phyloP scores from a whole-genome alignment of 805 yeast genomes.

The Starmerella stellata region DNA sequence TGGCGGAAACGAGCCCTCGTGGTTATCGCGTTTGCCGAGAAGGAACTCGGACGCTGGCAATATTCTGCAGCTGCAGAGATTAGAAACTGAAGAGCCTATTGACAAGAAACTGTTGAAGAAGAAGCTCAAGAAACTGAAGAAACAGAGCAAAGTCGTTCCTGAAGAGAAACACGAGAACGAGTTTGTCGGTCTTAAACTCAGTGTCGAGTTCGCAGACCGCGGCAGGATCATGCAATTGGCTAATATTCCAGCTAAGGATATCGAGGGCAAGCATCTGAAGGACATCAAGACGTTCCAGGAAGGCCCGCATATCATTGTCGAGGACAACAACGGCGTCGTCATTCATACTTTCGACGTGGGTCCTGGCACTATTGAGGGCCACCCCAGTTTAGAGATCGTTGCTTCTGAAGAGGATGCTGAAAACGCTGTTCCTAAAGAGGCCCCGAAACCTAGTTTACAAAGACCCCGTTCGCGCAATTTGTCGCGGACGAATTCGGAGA shows the following conservation, averaged over 20 bases:
- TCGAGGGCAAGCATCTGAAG: conserved; percentile 16
- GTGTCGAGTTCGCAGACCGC: conserved; percentile 9
- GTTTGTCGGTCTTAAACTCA: conserved; percentile 9
- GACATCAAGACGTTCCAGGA: conserved; percentile 40
- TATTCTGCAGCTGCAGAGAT: conserved; percentile 62
- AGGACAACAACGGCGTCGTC: conserved; percentile 71
- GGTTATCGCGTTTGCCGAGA: conserved; percentile 72
- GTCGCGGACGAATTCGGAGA: conserved; percentile 2
- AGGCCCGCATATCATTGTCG: conserved; percentile 53
- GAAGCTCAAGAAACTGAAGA: not conserved
- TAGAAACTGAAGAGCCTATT: conserved; percentile 43
- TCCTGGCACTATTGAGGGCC: conserved; percentile 8
- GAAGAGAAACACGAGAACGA: not conserved
- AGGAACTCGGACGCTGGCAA: conserved; percentile 42
- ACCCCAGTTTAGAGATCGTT: conserved; percentile 10
- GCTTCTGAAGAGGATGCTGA: conserved; percentile 9
- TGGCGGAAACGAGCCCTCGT: conserved; percentile 42
- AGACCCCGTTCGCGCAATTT: conserved; percentile 10
- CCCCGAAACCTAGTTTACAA: not conserved
- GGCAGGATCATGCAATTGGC: conserved; percentile 12
- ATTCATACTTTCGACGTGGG: conserved; percentile 32
- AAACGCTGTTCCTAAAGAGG: conserved; percentile 6
- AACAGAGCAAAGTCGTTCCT: not conserved
- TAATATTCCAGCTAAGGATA: conserved; percentile 9
- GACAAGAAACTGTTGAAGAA: not conserved